These are phyloP conservation scores for Talaromyces sp. DNA, from an alignment of 2,329 filamentous ascomycete genomes.

Conservation along the genomic window DNA sequence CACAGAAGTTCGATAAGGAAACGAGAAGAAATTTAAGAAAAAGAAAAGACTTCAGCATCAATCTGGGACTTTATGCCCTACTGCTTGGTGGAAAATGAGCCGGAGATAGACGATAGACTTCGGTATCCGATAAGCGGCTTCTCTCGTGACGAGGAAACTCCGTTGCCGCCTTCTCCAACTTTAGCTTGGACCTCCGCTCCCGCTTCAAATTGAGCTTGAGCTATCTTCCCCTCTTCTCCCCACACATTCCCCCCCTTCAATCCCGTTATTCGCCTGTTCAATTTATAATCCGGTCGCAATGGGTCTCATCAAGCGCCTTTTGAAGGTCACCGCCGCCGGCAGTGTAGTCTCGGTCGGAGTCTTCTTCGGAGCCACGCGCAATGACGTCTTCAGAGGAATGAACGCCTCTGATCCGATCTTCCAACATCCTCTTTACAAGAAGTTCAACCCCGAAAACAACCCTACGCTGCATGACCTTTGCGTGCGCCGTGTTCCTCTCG, in stretches of 20 bases:
- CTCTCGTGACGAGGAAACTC: slow-evolving; percentile 1
- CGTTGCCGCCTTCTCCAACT: not conserved
- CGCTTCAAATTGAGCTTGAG: not conserved
- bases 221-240: not conserved
- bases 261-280: too few species aligned
- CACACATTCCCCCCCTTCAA: not conserved
- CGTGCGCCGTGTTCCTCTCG: slow-evolving; percentile 63
- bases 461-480: slow-evolving; percentile 67
- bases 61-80: too few species aligned
- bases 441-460: slow-evolving; percentile 65
- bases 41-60: too few species aligned
- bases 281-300: slow-evolving; percentile 38
- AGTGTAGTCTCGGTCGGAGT: slow-evolving; percentile 54
- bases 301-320: slow-evolving; percentile 54
- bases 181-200: not conserved
- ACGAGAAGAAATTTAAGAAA: too few species aligned
- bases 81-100: not conserved
- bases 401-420: slow-evolving; percentile 65
- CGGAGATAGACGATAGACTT: not conserved
- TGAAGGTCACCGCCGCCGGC: slow-evolving; percentile 50
- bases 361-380: slow-evolving; percentile 58
- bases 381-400: slow-evolving; percentile 61
- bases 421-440: slow-evolving; percentile 58
- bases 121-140: not conserved
- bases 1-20: too few species aligned